phyloP scores from a whole-genome alignment of 2,329 filamentous ascomycete genomes.

The Botrytis fragariae region DNA sequence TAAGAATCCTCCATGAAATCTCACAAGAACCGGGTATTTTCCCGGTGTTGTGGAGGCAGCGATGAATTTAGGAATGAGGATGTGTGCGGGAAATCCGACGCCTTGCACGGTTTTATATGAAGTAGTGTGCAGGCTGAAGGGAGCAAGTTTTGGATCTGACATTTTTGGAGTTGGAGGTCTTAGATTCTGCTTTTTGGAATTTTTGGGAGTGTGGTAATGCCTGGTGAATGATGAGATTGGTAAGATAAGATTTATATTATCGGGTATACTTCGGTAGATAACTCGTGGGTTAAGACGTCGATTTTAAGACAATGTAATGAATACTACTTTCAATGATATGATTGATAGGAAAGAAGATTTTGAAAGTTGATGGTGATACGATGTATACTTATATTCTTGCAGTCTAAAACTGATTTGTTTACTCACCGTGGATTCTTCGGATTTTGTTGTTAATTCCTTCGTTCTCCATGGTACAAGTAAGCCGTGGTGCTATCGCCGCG shows the following conservation, averaged over 20 bases:
- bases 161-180: background rate
- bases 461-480: background rate
- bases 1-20: conserved; percentile 22
- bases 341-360: background rate
- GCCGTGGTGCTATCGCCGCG: background rate
- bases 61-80: conserved; percentile 23
- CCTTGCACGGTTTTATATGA: conserved; percentile 4
- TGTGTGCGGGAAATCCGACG: background rate
- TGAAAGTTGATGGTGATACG: rapidly evolving
- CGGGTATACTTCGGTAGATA: background rate
- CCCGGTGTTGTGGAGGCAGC: background rate
- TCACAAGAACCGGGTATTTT: conserved; percentile 20
- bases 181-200: background rate
- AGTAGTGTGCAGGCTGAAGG: background rate
- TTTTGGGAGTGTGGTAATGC: background rate
- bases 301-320: background rate
- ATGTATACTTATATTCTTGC: background rate
- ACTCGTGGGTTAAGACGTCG: background rate
- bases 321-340: background rate
- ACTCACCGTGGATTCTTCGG: background rate
- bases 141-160: background rate
- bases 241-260: background rate
- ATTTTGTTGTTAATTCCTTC: background rate
- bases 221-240: background rate
- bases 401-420: background rate